Evolutionary conservation across 148 eudicot species (phyloP).

Genomic region (Simmondsia chinensis): DNA sequence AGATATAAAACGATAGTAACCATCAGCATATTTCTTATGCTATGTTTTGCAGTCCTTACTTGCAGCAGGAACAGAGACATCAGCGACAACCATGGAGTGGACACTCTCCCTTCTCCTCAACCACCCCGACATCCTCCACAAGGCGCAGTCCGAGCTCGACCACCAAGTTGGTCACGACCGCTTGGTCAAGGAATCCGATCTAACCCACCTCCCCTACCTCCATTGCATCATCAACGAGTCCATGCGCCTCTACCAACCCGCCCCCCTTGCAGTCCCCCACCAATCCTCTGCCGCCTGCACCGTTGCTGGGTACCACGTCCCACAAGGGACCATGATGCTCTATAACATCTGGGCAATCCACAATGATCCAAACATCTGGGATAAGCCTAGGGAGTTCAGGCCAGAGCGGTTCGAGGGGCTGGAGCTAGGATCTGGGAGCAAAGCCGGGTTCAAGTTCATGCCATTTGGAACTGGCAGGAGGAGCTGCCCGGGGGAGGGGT

Average conservation of each 20-base stretch:
- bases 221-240: conserved; percentile 21
- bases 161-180: conserved; percentile 11
- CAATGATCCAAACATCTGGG: conserved; percentile 24
- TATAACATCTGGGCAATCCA: conserved; percentile 35
- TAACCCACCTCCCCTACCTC: conserved; percentile 16
- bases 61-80: conserved; percentile 24
- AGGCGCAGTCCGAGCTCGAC: conserved; percentile 21
- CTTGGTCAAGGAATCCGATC: conserved; percentile 18
- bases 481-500: conserved; percentile 24
- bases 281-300: conserved; percentile 17
- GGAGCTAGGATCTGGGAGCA: conserved; percentile 12
- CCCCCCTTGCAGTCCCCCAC: conserved; percentile 25
- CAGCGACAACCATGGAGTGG: conserved; percentile 31
- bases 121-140: conserved; percentile 14
- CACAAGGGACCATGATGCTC: conserved; percentile 24
- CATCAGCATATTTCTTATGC: too few relatives aligned
- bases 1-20: too few relatives aligned
- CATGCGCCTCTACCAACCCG: conserved; percentile 20
- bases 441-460: conserved; percentile 20
- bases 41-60: conserved; percentile 22
- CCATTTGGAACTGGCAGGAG: conserved; percentile 39
- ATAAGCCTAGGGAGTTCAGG: conserved; percentile 16
- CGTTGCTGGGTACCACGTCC: conserved; percentile 17
- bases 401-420: conserved; percentile 31
- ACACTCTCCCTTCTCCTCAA: conserved; percentile 27